Evolutionary conservation across 179 eudicot species (phyloP).

Genomic region (Patellifolia procumbens): DNA sequence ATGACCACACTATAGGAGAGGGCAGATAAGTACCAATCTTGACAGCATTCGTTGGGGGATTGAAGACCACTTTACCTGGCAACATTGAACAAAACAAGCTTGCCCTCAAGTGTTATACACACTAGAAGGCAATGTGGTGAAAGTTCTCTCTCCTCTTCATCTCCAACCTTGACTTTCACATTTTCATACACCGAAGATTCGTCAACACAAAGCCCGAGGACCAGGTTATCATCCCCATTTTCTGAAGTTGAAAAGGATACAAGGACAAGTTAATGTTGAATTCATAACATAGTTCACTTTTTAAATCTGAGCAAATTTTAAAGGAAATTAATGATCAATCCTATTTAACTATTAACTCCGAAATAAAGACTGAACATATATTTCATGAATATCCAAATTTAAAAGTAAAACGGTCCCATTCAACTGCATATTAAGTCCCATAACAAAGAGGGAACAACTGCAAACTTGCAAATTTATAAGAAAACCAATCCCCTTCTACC

Average conservation of each 20-base stretch:
- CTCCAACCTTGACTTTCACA: constrained; percentile 61
- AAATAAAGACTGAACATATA: too few relatives aligned
- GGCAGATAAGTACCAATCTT: constrained; percentile 9
- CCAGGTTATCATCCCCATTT: constrained; percentile 76
- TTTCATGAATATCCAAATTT: too few relatives aligned
- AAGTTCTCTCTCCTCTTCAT: constrained; percentile 64
- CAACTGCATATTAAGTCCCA: too few relatives aligned
- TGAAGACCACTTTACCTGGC: constrained; percentile 61
- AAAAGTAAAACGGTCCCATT: too few relatives aligned
- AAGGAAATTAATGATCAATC: background rate
- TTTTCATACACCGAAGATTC: constrained; percentile 52
- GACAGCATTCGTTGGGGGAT: background rate
- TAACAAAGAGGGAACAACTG: background rate
- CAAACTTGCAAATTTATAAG: background rate
- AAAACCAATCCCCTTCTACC: background rate
- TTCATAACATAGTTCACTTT: too few relatives aligned
- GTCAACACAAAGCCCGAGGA: constrained; percentile 71
- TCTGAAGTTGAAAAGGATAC: constrained; percentile 35
- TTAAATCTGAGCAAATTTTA: background rate
- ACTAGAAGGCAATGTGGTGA: constrained; percentile 66
- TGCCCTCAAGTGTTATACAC: constrained; percentile 86
- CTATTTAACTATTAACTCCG: background rate
- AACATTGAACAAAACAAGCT: constrained; percentile 67
- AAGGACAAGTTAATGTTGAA: background rate
- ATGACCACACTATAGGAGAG: background rate